Base-by-base conservation (phyloP, 768 basidiomycete species). In the Hericium alpestre region DNA sequence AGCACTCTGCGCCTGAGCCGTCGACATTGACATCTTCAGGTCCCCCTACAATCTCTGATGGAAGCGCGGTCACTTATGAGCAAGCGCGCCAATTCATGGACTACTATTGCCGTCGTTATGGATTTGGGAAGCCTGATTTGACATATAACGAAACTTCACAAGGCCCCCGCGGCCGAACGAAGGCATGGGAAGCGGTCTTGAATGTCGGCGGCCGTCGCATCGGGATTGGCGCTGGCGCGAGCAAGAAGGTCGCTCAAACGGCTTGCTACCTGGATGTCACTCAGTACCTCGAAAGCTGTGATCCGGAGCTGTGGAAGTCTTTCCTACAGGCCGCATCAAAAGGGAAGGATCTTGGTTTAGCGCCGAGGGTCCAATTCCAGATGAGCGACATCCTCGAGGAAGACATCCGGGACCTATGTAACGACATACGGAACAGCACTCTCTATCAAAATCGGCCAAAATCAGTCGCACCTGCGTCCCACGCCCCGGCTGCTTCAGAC, bases 21-120 rank as follows among this genome's bases (percentile, higher is more conserved):
- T 43, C 20, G 18, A n/a, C 53, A 46, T 12, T 38, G 48, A 4
- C 18, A 38, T 25, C 66, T 69, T 15, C 72, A 72, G 37, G 32
- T 32, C 51, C 54, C 20, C 37, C 43, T 60, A 38, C 32, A 23
- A 43, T 62, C 11, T 80, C 83, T 2, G 86, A 92, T 64, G 82
- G 83, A 23, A 76, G 80, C 11, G 64, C 71, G 20, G 79, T 93
- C 60, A 73, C 72, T 7, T 84, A 84, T 53, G 88, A 90, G 53
- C 78, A 79, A 53, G 91, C 92, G 3, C 82, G 86, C 51, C 82
- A 79, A 58, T 97, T 97, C 74, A 93, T 96, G 86, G 93, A 94
- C 61, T 97, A 88, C 68, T 97, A 97, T 65, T 95, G 93, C 66
- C 79, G 83, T 48, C 77, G 82, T 38, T 96, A 83, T 67, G 73